Base-by-base conservation (phyloP, 2,329 filamentous ascomycete species). In the Ilyonectria sp. region DNA sequence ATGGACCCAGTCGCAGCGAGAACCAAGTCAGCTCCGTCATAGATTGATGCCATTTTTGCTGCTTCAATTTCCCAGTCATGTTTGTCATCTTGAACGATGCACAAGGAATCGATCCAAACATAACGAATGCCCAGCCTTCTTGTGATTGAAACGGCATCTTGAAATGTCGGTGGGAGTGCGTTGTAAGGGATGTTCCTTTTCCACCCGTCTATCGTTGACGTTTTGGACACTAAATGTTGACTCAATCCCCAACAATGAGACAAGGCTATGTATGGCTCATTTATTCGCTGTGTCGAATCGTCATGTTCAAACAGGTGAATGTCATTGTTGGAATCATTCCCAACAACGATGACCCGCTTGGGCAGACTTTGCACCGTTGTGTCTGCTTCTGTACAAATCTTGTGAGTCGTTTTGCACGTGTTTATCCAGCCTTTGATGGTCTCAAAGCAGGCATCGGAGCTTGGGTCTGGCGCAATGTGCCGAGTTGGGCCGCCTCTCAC, bases 51-150 rank as follows among this genome's bases (percentile, higher is more conserved):
- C 76, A 78, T 78, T 17, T 74, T 76, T 3, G 75, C 72, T 2
- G 73, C 73, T 33, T 78, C 76, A 0, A 33, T 71, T 57, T 75
- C 65, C 74, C 74, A 76, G 13, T 78, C 76, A 6, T 69, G 19
- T 0, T 3, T 60, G 15, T 76, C 75, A 40, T 75, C 72, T 46
- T 78, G 76, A 11, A 77, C 54, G 8, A 77, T 77, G 4, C 75
- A 77, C 1, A 77, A 67, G 0, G 75, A 74, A 15, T 77, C 75
- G 50, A 77, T 76, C 75, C 75, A 77, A 4, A 77, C 11, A 43
- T 77, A 77, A 0, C 33, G 66, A 17, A 76, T 68, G 1, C 72
- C 69, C 2, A 76, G 17, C 2, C 67, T 58, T 26, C 74, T 70
- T 0, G 72, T 67, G 5, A 75, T 71, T 0, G 23, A 37, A 1